Base-by-base conservation (phyloP, 495 filamentous ascomycete species). In the Penicilliopsis zonata region DNA sequence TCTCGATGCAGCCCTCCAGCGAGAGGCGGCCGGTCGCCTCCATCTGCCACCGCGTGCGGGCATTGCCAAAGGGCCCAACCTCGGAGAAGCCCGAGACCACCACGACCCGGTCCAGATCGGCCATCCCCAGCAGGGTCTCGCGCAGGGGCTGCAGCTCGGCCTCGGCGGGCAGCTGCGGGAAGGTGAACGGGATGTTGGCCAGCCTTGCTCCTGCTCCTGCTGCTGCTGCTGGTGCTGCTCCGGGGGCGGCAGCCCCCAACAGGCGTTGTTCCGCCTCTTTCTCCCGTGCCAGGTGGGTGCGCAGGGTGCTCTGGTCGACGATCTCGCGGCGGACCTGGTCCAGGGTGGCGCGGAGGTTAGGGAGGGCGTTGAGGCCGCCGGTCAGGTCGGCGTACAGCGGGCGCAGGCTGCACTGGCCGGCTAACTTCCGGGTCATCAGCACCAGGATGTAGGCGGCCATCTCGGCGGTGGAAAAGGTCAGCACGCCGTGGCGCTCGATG, bases 11-110 rank as follows among this genome's bases (percentile, higher is more conserved):
- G 4, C 41, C 44, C 13, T 35, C 31, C 8, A 30, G 10, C 5
- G 36, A 31, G 13, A 50, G 35, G 12, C 38, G 13, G 2, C 40
- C 37, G n/a, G 16, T 8, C n/a, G 9, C 5, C 17, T 50, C 46
- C 37, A 50, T 47, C 10, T 50, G 35, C 46, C 46, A 50, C 22
- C 46, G 22, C 7, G 47, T 50, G 2, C 47, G 33, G 19, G 47
- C 21, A 27, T 33, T 47, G 7, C 47, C 45, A 33, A 34, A 48
- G 3, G 47, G 47, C 9, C 41, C 41, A 1, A 50, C 13, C 23
- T 50, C 47, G 0, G 45, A 33, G 28, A 37, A 50, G 3, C 47
- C 47, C 3, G 33, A 31, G 4, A 50, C 26, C 2, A 50, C 47
- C 10, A 43, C 31, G 12, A 31, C 25, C 7, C 26, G 25, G 12